Percentiles rank a stretch among this genome's conserved stretches.
These are phyloP conservation scores for Trichophyton schoenleinii DNA, from an alignment of 2,329 filamentous ascomycete species.

Conservation along the genomic window DNA sequence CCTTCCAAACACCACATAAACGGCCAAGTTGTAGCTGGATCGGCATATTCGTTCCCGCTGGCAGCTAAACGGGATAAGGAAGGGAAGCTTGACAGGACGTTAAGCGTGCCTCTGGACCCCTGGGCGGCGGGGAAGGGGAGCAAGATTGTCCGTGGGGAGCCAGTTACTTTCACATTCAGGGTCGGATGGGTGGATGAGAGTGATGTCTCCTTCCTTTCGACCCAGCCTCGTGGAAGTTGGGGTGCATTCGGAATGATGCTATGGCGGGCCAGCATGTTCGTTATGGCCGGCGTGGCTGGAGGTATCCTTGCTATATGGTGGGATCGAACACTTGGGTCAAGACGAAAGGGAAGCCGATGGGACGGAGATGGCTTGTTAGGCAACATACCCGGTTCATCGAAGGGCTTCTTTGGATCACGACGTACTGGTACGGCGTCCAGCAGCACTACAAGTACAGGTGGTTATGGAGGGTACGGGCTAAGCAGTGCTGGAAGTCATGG, in stretches of 20 bases:
- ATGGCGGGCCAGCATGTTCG: slow-evolving; percentile 16
- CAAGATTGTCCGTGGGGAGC: slow-evolving; percentile 75
- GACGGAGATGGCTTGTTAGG: slow-evolving; percentile 38
- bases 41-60: slow-evolving; percentile 67
- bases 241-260: slow-evolving; percentile 13
- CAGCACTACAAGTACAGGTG: slow-evolving; percentile 28
- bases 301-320: slow-evolving; percentile 27
- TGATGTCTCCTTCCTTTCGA: slow-evolving; percentile 26
- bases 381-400: slow-evolving; percentile 5
- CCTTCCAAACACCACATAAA: slow-evolving; percentile 19
- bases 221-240: slow-evolving; percentile 8
- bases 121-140: slow-evolving; percentile 39
- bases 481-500: slow-evolving; percentile 19
- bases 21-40: slow-evolving; percentile 74
- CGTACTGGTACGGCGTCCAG: slow-evolving; percentile 38
- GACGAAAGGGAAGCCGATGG: slow-evolving; percentile 19
- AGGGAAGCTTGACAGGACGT: slow-evolving; percentile 35
- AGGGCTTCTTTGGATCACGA: slow-evolving; percentile 35
- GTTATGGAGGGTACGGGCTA: slow-evolving; percentile 45
- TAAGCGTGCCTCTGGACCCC: slow-evolving; percentile 32
- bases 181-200: slow-evolving; percentile 56
- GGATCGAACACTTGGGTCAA: slow-evolving; percentile 21
- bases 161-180: slow-evolving; percentile 63
- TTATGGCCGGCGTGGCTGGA: slow-evolving; percentile 25
- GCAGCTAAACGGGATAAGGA: slow-evolving; percentile 12